Evolutionary conservation across 2,329 filamentous ascomycete genomes (phyloP).

Genomic region (Aspergillus tanneri): DNA sequence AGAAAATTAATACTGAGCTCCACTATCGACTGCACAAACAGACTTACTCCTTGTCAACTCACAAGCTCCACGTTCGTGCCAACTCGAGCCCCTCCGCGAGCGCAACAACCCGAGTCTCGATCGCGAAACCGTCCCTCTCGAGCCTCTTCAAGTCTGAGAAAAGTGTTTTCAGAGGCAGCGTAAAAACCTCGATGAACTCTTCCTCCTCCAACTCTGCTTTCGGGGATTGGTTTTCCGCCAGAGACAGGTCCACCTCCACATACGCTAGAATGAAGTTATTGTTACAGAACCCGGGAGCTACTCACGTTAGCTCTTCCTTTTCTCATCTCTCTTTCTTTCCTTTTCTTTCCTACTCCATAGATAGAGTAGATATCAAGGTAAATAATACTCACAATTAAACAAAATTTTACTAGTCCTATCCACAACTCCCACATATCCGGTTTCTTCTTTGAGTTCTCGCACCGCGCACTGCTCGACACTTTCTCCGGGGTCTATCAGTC

Average conservation of each 20-base stretch:
- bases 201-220: slow-evolving; percentile 71
- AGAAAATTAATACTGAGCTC: too few species aligned
- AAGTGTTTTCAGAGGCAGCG: slow-evolving; percentile 61
- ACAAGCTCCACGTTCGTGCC: slow-evolving; percentile 51
- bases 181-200: slow-evolving; percentile 80
- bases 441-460: slow-evolving; percentile 62
- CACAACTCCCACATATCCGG: slow-evolving; percentile 58
- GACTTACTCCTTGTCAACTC: too few species aligned
- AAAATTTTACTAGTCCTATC: slow-evolving; percentile 43
- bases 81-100: slow-evolving; percentile 76
- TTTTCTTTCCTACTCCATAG: background rate
- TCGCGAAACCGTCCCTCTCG: slow-evolving; percentile 70
- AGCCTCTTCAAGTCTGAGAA: slow-evolving; percentile 66
- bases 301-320: too few species aligned
- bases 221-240: slow-evolving; percentile 67
- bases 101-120: slow-evolving; percentile 75
- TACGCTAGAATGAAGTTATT: slow-evolving; percentile 61
- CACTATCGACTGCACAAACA: too few species aligned
- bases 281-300: slow-evolving; percentile 50
- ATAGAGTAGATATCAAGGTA: slow-evolving; percentile 19
- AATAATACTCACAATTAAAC: slow-evolving; percentile 45
- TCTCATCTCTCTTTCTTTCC: background rate
- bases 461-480: slow-evolving; percentile 56
- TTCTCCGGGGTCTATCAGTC: slow-evolving; percentile 59
- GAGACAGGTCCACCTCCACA: slow-evolving; percentile 67